Base-by-base conservation (phyloP, 2,329 filamentous ascomycete species). In the Chaetomium strumarium region DNA sequence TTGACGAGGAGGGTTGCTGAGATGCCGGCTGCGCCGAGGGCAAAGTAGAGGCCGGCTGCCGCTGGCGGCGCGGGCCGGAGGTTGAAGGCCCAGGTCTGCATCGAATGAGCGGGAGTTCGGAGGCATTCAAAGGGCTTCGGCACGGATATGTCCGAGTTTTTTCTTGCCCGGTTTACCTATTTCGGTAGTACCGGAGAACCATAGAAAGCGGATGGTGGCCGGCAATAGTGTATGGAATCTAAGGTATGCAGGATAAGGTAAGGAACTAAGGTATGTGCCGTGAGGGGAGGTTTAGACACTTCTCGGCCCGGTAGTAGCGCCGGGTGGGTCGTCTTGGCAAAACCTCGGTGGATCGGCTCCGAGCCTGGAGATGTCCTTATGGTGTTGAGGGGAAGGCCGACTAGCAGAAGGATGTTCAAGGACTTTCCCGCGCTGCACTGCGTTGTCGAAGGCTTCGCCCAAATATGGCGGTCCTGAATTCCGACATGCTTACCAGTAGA, bases 1-100 rank as follows among this genome's bases (percentile, higher is more conserved):
- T 12, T 42, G 33, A 33, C 17, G 10, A 55, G 33, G 29, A 55
- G 48, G n/a, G 17, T 29, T 33, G 52, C 19, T 1, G 52, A 47
- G 33, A 46, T 43, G 44, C 52, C 31, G 39, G 45, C n/a, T 4
- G 56, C 53, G 20, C 60, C 59, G 12, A 61, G 46, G n/a, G 51
- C 31, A 17, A 62, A 41, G 40, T 49, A 59, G 19, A 56, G 37
- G 20, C 44, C 40, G 17, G 58, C 33, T 16, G 31, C 30, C 3
- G 33, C 48, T 8, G 51, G 38, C 46, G 46, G 41, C 10, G 44
- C 40, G 16, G 53, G 46, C 30, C 55, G 57, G 30, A 50, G 17
- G 46, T 8, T 36, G 12, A 46, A 17, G 33, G 49, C 33, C 52
- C 50, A 59, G 37, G 51, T n/a, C 17, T 55, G 46, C 57, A 60